Percentiles rank a stretch among this genome's conserved stretches.
Evolutionary conservation across 2,329 filamentous ascomycete genomes (phyloP).

Genomic region (Leptographium radiaticola): DNA sequence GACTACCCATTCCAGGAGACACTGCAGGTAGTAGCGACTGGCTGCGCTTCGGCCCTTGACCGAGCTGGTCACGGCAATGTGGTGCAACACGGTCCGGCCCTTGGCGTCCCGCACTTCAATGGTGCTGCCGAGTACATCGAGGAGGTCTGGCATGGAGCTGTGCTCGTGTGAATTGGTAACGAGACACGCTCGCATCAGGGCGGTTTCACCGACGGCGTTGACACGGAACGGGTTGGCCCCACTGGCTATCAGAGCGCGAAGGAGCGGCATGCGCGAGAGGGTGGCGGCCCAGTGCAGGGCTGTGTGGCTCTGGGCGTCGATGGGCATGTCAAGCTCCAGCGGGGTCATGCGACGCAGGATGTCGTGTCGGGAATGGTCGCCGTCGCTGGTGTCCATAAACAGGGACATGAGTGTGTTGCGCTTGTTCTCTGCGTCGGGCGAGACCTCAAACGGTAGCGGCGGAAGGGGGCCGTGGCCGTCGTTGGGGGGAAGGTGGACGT

Average conservation of each 20-base stretch:
- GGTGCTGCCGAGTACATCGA: slow-evolving; percentile 78
- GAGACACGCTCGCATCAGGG: slow-evolving; percentile 80
- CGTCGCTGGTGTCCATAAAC: slow-evolving; percentile 60
- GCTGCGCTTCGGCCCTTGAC: slow-evolving; percentile 87
- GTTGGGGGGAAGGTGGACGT: slow-evolving; percentile 22
- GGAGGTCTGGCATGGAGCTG: slow-evolving; percentile 74
- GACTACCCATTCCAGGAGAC: slow-evolving; percentile 85
- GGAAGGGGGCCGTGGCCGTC: slow-evolving; percentile 48
- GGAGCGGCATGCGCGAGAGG: slow-evolving; percentile 68
- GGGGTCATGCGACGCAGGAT: slow-evolving; percentile 64
- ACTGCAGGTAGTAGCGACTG: slow-evolving; percentile 92
- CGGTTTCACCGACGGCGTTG: slow-evolving; percentile 82
- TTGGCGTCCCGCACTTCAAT: slow-evolving; percentile 85
- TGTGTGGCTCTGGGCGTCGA: slow-evolving; percentile 80
- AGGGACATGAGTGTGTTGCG: slow-evolving; percentile 71
- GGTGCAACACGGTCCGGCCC: slow-evolving; percentile 84
- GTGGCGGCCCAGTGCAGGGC: slow-evolving; percentile 95
- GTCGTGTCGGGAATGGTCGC: slow-evolving; percentile 59
- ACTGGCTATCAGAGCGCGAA: slow-evolving; percentile 67
- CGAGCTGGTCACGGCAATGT: slow-evolving; percentile 90
- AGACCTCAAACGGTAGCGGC: slow-evolving; percentile 49
- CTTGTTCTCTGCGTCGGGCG: slow-evolving; percentile 61
- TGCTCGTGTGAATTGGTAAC: slow-evolving; percentile 93
- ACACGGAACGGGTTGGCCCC: slow-evolving; percentile 82
- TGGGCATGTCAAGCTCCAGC: slow-evolving; percentile 78